phyloP scores from a whole-genome alignment of 23 red algal species.

The Gracilaria domingensis region DNA sequence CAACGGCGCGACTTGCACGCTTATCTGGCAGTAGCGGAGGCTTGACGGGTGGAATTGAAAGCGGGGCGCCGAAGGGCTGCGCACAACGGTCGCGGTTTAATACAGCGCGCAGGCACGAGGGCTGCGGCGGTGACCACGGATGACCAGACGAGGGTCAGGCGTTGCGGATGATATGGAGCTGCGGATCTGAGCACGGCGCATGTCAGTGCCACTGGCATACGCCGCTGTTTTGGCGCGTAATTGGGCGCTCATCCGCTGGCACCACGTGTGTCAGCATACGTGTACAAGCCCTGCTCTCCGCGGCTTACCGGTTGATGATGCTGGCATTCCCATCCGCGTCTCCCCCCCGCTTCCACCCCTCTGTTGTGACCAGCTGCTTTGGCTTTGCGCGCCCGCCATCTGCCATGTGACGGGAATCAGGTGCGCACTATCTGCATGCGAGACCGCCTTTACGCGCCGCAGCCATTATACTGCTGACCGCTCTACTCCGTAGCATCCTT shows the following conservation, averaged over 20 bases:
- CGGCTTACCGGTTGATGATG: not conserved
- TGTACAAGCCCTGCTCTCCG: not conserved
- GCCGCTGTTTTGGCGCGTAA: not conserved
- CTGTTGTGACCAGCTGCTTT: too few species aligned
- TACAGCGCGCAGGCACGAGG: too few species aligned
- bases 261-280: not conserved
- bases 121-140: not conserved
- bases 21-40: not conserved
- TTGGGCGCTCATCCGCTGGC: conserved; percentile 9
- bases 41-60: not conserved
- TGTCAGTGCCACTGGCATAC: conserved; percentile 7
- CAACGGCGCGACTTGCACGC: not conserved
- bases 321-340: not conserved
- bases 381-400: too few species aligned
- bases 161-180: not conserved
- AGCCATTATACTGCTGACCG: too few species aligned
- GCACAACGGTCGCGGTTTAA: too few species aligned
- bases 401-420: too few species aligned
- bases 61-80: not conserved
- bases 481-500: too few species aligned
- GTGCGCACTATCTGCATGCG: too few species aligned
- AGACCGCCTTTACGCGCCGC: too few species aligned
- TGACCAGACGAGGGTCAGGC: too few species aligned
- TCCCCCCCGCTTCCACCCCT: conserved; percentile 10
- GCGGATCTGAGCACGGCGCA: conserved; percentile 19